Percentiles rank a stretch among this genome's conserved stretches.
phyloP scores from a whole-genome alignment of 2,329 filamentous ascomycete species.

The Knufia fluminis region DNA sequence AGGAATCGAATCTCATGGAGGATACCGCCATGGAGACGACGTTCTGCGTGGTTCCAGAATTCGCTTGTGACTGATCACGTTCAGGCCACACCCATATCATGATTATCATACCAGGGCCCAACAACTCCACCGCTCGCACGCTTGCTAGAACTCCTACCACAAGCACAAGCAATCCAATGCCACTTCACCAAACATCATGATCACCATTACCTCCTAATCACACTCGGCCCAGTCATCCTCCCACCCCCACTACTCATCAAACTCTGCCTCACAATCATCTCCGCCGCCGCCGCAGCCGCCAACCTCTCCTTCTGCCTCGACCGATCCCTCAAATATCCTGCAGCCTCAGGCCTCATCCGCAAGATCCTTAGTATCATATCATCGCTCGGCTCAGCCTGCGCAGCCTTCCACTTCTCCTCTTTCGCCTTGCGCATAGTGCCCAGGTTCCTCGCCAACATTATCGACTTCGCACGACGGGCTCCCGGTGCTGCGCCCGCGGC shows the following conservation, averaged over 20 bases:
- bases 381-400: constrained; percentile 91
- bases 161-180: too few species aligned
- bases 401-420: constrained; percentile 89
- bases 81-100: neutral
- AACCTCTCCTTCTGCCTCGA: constrained; percentile 90
- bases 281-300: constrained; percentile 79
- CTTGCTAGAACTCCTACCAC: too few species aligned
- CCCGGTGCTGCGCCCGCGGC: constrained; percentile 40
- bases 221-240: constrained; percentile 39
- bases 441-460: constrained; percentile 89
- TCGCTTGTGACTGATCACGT: neutral
- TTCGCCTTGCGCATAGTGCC: constrained; percentile 95
- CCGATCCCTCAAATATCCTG: constrained; percentile 76
- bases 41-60: neutral
- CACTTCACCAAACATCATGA: neutral
- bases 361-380: constrained; percentile 96
- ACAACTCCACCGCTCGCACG: neutral
- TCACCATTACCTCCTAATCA: constrained; percentile 19
- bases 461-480: constrained; percentile 52
- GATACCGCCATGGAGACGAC: neutral
- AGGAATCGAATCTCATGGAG: too few species aligned
- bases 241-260: constrained; percentile 52
- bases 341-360: constrained; percentile 86
- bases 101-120: neutral
- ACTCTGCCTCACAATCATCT: constrained; percentile 90